Percentiles rank a stretch among this genome's conserved stretches.
These are phyloP conservation scores for Brasilioporus rufonigricans DNA, from an alignment of 768 basidiomycete genomes.

Conservation along the genomic window DNA sequence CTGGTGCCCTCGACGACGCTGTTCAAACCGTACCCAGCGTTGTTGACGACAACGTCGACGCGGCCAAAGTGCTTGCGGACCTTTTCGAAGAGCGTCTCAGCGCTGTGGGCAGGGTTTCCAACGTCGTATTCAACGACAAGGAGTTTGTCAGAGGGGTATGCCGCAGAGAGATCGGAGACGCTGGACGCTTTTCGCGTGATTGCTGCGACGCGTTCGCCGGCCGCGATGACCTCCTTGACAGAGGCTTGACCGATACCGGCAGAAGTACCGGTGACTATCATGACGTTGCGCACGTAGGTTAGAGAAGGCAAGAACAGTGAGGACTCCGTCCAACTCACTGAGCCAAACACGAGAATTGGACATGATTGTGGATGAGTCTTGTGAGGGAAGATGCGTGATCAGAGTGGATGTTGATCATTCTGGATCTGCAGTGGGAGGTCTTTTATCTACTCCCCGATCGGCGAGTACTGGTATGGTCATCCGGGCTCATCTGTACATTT, in stretches of 20 bases:
- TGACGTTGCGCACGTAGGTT: background rate
- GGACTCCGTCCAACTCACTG: constrained; percentile 6
- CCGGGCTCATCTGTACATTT: background rate
- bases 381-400: background rate
- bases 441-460: constrained; percentile 15
- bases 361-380: constrained; percentile 3
- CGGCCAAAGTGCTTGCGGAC: constrained; percentile 28
- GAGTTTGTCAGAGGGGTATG: constrained; percentile 20
- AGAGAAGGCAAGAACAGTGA: background rate
- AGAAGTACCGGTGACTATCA: constrained; percentile 42
- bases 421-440: background rate
- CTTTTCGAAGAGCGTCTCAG: constrained; percentile 18
- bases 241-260: constrained; percentile 38
- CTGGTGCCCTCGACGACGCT: constrained; percentile 27
- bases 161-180: constrained; percentile 14
- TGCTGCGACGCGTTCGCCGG: constrained; percentile 29
- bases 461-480: background rate
- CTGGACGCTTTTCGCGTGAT: constrained; percentile 25
- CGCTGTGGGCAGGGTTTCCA: constrained; percentile 18
- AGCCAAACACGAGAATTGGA: constrained; percentile 24
- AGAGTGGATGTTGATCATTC: background rate
- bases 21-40: constrained; percentile 26
- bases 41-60: constrained; percentile 35
- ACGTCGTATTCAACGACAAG: constrained; percentile 32
- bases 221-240: constrained; percentile 24